Evolutionary conservation across 768 basidiomycete species (phyloP).

Genomic region (Cubamyces sp.): DNA sequence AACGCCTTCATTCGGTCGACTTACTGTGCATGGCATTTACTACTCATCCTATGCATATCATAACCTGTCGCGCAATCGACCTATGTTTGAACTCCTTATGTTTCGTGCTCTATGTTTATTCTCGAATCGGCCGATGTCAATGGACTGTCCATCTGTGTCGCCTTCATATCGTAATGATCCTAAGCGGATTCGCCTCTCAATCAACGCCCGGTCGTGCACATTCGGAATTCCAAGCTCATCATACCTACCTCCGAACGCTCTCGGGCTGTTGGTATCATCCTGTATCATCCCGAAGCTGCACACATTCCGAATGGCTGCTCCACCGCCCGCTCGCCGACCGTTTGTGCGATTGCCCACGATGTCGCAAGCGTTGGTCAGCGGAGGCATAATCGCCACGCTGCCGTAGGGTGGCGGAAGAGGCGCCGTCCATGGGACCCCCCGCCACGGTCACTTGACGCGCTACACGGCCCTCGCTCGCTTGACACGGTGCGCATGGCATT

Average conservation of each 20-base stretch:
- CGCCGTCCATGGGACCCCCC: conserved; percentile 18
- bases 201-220: not conserved
- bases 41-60: not conserved
- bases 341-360: conserved; percentile 5
- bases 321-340: not conserved
- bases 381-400: conserved; percentile 3
- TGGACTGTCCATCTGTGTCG: too few species aligned
- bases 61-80: too few species aligned
- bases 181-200: not conserved
- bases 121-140: too few species aligned
- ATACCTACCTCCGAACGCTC: not conserved
- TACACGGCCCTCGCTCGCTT: not conserved
- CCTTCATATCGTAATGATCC: not conserved
- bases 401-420: conserved; percentile 14
- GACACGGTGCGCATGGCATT: not conserved
- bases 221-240: conserved; percentile 3
- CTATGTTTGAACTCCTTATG: too few species aligned
- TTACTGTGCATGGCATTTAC: not conserved
- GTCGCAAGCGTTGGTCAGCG: conserved; percentile 10
- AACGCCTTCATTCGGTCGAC: not conserved
- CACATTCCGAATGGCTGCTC: conserved; percentile 7
- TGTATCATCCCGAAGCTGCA: not conserved
- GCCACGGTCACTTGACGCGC: conserved; percentile 25
- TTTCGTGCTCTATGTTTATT: too few species aligned
- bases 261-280: conserved; percentile 2